These are phyloP conservation scores for Aureobasidium sp. DNA, from an alignment of 2,329 filamentous ascomycete genomes.

Conservation along the genomic window DNA sequence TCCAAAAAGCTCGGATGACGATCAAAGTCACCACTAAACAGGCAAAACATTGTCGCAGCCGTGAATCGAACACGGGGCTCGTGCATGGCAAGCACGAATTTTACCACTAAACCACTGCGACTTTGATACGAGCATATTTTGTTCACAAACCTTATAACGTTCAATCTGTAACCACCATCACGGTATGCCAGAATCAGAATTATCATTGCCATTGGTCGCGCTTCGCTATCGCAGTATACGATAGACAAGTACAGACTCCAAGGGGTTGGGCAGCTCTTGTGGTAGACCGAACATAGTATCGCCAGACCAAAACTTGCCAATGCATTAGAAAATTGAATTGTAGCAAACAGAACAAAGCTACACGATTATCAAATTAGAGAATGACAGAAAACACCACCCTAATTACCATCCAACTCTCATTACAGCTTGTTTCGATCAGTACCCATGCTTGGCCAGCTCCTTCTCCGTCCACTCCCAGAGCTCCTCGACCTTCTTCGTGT, in stretches of 20 bases:
- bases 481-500: constrained; percentile 26
- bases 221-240: no score
- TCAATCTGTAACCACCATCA: no score
- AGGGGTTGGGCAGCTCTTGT: no score
- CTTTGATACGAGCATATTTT: background rate
- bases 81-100: constrained; percentile 16
- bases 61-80: constrained; percentile 16
- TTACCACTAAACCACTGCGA: constrained; percentile 17
- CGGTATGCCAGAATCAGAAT: no score
- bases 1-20: background rate
- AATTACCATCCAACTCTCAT: background rate
- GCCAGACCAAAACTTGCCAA: no score
- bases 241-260: no score
- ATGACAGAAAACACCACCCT: background rate
- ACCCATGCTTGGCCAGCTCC: constrained; percentile 18
- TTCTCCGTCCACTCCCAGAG: constrained; percentile 34
- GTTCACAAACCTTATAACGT: no score
- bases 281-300: no score
- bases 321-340: no score
- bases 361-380: background rate
- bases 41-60: constrained; percentile 11
- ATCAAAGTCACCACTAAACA: background rate
- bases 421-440: background rate
- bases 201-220: no score
- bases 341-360: background rate